Evolutionary conservation across 139 green algal species (phyloP).

Genomic region (Coccomyxa sp.): DNA sequence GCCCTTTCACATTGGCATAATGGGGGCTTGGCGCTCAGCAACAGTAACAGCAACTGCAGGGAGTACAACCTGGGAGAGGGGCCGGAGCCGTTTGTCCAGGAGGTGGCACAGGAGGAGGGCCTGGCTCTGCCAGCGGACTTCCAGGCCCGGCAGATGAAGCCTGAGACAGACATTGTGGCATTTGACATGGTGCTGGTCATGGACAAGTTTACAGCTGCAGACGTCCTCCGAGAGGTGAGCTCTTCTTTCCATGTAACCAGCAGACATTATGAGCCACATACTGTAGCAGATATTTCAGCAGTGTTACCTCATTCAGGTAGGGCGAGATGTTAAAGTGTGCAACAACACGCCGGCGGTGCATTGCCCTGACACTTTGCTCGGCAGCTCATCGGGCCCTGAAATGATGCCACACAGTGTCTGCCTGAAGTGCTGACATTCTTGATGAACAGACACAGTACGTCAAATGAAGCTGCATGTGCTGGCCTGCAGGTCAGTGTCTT

Average conservation of each 20-base stretch:
- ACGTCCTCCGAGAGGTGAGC: conserved; percentile 77
- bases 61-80: conserved; percentile 74
- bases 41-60: too few relatives aligned
- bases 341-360: background rate
- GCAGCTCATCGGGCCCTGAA: too few relatives aligned
- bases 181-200: conserved; percentile 76
- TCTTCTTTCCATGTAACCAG: background rate
- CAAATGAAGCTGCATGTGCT: background rate
- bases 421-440: background rate
- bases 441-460: background rate
- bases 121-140: conserved; percentile 26
- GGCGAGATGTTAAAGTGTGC: background rate
- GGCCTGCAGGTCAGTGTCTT: conserved; percentile 58
- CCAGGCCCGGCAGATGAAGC: conserved; percentile 45
- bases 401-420: too few relatives aligned
- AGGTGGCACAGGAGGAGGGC: conserved; percentile 25
- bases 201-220: conserved; percentile 82
- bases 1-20: background rate
- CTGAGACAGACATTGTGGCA: conserved; percentile 54
- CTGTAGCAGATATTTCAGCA: background rate
- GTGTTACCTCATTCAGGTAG: background rate
- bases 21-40: background rate
- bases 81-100: conserved; percentile 32
- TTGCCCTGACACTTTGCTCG: background rate
- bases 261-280: background rate